Base-by-base conservation (phyloP, 108 stramenopile genomes). In the Fistulifera pelliculosa region DNA sequence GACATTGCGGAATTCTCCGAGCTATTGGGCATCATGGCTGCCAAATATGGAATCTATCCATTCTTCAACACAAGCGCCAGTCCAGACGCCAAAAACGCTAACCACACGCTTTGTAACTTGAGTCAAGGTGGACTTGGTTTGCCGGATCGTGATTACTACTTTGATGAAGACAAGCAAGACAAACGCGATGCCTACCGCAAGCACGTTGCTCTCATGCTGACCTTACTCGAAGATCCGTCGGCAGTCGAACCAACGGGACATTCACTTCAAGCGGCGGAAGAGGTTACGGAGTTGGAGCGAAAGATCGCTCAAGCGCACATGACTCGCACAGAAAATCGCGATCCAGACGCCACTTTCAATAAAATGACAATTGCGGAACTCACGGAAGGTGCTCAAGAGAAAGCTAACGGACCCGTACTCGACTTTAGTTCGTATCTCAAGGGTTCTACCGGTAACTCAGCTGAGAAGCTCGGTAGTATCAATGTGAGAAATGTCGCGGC, bases 131-230 rank as follows among this genome's bases (percentile, higher is more conserved):
- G 87, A 10, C 60, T 89, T 40, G 62, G 70, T 21, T 47, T 89
- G 35, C 83, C 83, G 2, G 87, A 89, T 59, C 63, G 83, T 18
- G 87, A 88, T 62, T 88, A 88, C 64, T 88, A 88, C 55, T 88
- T 88, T 61, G 82, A 88, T 41, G 76, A 84, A 40, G 87, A 87
- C 45, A 87, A 87, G 55, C 69, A 79, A 56, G 80, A 79, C 26
- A 70, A 81, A 41, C 65, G 81, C 10, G 65, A 44, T 31, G 70
- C 69, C 16, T 87, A 83, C 51, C 73, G 67, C 25, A 60, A 62
- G 52, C 64, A 64, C 47, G 62, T 87, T 43, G 72, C 74, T 16
- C 44, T 61, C 50, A 66, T 87, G 77, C 62, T 87, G 28, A 61
- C 69, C n/a, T 53, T 87, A 0, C 35, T 48, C 1, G 70, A 72